Conservation (phyloP, 2,329 filamentous ascomycete species). For the Colletotrichum limetticola region DNA sequence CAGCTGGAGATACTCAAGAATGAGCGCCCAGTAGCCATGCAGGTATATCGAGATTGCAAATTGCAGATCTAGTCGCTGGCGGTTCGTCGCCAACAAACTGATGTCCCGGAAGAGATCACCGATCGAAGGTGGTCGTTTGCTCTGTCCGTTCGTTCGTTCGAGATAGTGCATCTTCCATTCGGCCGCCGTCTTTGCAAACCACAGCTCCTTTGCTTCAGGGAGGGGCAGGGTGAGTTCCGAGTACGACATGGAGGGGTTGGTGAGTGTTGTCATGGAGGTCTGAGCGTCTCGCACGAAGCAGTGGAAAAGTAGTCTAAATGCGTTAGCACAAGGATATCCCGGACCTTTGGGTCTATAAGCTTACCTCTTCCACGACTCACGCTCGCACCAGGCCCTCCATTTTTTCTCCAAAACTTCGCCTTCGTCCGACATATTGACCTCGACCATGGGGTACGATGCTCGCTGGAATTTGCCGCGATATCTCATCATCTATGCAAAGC, state of each 20-base stretch:
- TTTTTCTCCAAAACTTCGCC: slow-evolving; percentile 69
- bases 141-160: slow-evolving; percentile 48
- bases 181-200: slow-evolving; percentile 71
- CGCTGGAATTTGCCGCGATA: slow-evolving; percentile 69
- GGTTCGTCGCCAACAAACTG: slow-evolving; percentile 59
- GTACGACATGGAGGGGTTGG: slow-evolving; percentile 74
- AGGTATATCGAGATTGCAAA: slow-evolving; percentile 70
- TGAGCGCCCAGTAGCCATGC: slow-evolving; percentile 72
- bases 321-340: slow-evolving; percentile 31
- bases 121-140: slow-evolving; percentile 59
- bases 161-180: slow-evolving; percentile 74
- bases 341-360: neutral
- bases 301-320: slow-evolving; percentile 68
- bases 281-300: slow-evolving; percentile 74
- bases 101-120: slow-evolving; percentile 68
- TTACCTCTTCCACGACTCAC: slow-evolving; percentile 74
- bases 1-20: slow-evolving; percentile 74
- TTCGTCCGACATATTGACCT: slow-evolving; percentile 63
- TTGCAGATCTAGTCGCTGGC: slow-evolving; percentile 64
- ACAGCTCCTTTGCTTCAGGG: slow-evolving; percentile 70
- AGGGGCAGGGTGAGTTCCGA: slow-evolving; percentile 74
- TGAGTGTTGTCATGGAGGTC: slow-evolving; percentile 73
- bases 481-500: slow-evolving; percentile 58
- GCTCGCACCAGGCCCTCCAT: slow-evolving; percentile 72
- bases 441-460: slow-evolving; percentile 62